Percentiles rank a stretch among this genome's conserved stretches.
phyloP scores from a whole-genome alignment of 768 basidiomycete species.

The Coprinopsis strossmayeri region DNA sequence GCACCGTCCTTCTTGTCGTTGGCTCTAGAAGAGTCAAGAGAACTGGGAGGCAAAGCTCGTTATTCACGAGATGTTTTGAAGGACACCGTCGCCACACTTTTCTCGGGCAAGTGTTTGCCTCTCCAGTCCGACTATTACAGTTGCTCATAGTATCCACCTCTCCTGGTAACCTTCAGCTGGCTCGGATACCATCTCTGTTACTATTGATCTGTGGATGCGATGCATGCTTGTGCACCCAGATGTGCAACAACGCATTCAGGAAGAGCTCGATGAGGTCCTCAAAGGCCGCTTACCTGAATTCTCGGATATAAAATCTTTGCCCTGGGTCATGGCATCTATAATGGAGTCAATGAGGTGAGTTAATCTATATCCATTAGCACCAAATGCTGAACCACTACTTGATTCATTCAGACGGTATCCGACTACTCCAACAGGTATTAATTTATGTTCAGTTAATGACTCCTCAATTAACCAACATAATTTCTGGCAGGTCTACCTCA shows the following conservation, averaged over 20 bases:
- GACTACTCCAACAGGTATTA: neutral
- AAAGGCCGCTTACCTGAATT: neutral
- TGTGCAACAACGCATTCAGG: neutral
- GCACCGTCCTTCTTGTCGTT: too few species aligned
- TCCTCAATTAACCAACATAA: neutral
- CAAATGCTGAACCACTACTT: neutral
- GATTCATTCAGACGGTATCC: neutral
- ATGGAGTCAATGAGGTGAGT: neutral
- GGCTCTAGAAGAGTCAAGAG: too few species aligned
- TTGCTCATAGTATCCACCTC: neutral
- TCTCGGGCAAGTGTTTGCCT: neutral
- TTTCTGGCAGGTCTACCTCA: conserved; percentile 15
- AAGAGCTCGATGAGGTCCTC: neutral
- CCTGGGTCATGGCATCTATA: neutral
- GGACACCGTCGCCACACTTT: too few species aligned
- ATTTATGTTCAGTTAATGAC: neutral
- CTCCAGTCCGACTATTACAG: neutral
- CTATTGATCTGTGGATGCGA: neutral
- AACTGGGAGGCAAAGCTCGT: too few species aligned
- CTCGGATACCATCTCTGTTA: neutral
- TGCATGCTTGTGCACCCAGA: neutral
- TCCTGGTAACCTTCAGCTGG: too few species aligned
- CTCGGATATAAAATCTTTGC: neutral
- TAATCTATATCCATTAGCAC: too few species aligned
- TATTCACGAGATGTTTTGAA: too few species aligned